A percentile compares a stretch with the other conserved stretches of the same genome.
These are phyloP conservation scores for Podila epicladia DNA, from an alignment of 192 early-diverging fungal genomes.

Conservation along the genomic window DNA sequence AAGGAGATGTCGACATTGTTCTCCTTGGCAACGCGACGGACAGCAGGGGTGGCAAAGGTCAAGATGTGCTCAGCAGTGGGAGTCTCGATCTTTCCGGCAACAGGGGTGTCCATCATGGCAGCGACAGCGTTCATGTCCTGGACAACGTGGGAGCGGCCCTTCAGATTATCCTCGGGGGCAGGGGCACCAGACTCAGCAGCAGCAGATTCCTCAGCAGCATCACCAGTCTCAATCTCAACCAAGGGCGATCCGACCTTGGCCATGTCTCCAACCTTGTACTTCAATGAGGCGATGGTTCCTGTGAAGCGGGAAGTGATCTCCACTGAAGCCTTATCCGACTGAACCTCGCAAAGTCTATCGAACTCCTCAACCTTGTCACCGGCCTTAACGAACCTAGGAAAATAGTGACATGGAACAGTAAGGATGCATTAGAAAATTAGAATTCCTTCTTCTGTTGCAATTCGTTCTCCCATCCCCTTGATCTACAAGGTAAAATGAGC, in stretches of 20 bases:
- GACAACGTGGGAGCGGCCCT: constrained; percentile 40
- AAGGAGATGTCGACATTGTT: constrained; percentile 75
- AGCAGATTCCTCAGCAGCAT: constrained; percentile 32
- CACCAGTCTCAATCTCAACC: constrained; percentile 82
- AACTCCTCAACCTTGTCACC: constrained; percentile 93
- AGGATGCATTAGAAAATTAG: not conserved
- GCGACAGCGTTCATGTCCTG: constrained; percentile 44
- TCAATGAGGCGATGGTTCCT: constrained; percentile 81
- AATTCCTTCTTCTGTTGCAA: not conserved
- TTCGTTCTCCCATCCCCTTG: not conserved
- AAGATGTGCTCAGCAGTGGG: constrained; percentile 45
- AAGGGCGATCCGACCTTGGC: constrained; percentile 92
- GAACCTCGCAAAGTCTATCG: constrained; percentile 95
- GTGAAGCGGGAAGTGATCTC: constrained; percentile 97
- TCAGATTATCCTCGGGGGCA: constrained; percentile 20
- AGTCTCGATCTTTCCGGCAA: constrained; percentile 2
- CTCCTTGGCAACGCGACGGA: constrained; percentile 86
- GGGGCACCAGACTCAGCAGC: constrained; percentile 18
- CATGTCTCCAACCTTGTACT: constrained; percentile 89
- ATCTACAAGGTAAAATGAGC: not conserved
- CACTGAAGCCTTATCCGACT: constrained; percentile 98
- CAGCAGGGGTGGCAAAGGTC: constrained; percentile 87
- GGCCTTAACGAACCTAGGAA: constrained; percentile 87
- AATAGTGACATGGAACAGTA: not conserved
- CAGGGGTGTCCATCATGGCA: constrained; percentile 31